phyloP scores from a whole-genome alignment of 805 yeast genomes.

The Wickerhamiella spandovensis region DNA sequence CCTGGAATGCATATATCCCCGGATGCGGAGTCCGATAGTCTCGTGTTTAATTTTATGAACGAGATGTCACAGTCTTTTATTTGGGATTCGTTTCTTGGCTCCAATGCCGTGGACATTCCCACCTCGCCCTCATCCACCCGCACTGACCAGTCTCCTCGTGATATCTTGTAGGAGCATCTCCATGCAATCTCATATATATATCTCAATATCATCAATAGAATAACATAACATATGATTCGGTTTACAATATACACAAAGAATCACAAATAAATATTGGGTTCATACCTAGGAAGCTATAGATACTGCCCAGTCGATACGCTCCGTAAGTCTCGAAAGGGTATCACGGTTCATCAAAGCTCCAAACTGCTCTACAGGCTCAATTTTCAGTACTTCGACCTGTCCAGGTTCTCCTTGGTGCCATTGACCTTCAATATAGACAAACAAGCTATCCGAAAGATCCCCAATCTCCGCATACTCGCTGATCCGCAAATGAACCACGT shows the following conservation, averaged over 20 bases:
- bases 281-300: too few species aligned
- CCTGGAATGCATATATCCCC: neutral
- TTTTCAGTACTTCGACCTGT: neutral
- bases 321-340: neutral
- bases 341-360: neutral
- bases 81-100: slow-evolving; percentile 9
- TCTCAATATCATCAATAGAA: too few species aligned
- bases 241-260: too few species aligned
- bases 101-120: neutral
- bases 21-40: neutral
- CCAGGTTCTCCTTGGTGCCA: neutral
- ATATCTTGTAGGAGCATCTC: too few species aligned
- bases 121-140: neutral
- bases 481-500: neutral
- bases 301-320: neutral
- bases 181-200: too few species aligned
- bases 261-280: too few species aligned
- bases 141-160: neutral
- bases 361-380: neutral
- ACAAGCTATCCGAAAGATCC: neutral
- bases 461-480: neutral
- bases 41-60: slow-evolving; percentile 7
- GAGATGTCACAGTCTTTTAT: slow-evolving; percentile 13
- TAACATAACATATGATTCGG: too few species aligned
- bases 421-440: neutral